A percentile compares a stretch with the other conserved stretches of the same genome.
These are phyloP conservation scores for Solanum virginianum DNA, from an alignment of 257 asterid genomes.

Conservation along the genomic window DNA sequence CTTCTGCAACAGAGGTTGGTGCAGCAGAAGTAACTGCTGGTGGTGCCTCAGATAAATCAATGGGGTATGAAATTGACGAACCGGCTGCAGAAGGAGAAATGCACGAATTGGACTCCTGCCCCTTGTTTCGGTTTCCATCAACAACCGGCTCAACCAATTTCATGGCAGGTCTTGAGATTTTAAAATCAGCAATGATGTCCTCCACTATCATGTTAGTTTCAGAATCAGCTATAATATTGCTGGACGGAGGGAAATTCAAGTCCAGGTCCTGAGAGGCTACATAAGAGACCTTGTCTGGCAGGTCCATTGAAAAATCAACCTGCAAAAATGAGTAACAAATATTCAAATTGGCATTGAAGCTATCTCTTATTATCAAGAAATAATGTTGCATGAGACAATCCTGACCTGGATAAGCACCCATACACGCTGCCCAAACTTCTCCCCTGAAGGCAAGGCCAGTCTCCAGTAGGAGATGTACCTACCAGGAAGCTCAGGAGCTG, in stretches of 20 bases:
- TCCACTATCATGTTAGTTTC: slow-evolving; percentile 22
- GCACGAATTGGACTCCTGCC: slow-evolving; percentile 30
- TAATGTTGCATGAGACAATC: neutral
- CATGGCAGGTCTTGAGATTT: slow-evolving; percentile 8
- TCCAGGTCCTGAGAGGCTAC: slow-evolving; percentile 45
- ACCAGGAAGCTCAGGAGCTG: slow-evolving; percentile 76
- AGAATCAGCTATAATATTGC: slow-evolving; percentile 17
- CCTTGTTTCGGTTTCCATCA: slow-evolving; percentile 19
- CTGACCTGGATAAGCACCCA: slow-evolving; percentile 90
- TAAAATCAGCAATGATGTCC: slow-evolving; percentile 8
- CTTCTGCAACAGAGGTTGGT: neutral
- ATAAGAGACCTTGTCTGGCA: slow-evolving; percentile 17
- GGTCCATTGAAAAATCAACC: slow-evolving; percentile 55
- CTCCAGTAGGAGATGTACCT: slow-evolving; percentile 84
- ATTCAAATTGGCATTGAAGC: neutral
- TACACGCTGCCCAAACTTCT: slow-evolving; percentile 84
- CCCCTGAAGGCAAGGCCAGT: slow-evolving; percentile 83
- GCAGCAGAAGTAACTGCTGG: neutral
- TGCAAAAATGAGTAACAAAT: slow-evolving; percentile 2
- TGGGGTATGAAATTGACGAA: slow-evolving; percentile 16
- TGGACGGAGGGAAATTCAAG: slow-evolving; percentile 62
- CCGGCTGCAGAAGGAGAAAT: slow-evolving; percentile 3
- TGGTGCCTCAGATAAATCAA: slow-evolving; percentile 13
- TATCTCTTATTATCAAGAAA: neutral
- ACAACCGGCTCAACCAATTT: slow-evolving; percentile 18